Conservation (phyloP, 768 basidiomycete genomes). For the Naganishia randhawae region DNA sequence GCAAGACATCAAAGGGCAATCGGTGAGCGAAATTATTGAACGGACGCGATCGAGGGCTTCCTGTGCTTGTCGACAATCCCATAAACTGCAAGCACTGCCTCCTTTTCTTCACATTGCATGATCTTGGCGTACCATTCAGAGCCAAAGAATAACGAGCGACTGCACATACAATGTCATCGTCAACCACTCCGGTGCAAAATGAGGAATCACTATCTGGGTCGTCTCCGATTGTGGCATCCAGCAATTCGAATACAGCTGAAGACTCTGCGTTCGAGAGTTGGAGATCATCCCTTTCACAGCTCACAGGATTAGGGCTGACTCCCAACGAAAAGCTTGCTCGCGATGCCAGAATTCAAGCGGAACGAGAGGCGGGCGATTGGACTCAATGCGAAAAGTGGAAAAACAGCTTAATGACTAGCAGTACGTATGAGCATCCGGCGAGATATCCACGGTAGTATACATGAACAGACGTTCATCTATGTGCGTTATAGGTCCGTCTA, state of each 20-base stretch:
- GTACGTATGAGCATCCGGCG: constrained; percentile 54
- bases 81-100: neutral
- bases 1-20: neutral
- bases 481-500: constrained; percentile 63
- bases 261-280: constrained; percentile 57
- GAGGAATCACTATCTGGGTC: neutral
- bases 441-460: too few relatives aligned
- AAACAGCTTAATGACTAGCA: constrained; percentile 63
- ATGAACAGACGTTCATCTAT: too few relatives aligned
- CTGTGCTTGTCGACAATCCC: neutral
- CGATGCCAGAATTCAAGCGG: constrained; percentile 43
- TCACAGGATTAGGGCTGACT: constrained; percentile 59
- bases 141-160: too few relatives aligned
- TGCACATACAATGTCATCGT: neutral
- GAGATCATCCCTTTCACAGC: constrained; percentile 55
- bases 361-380: constrained; percentile 52
- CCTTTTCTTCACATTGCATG: too few relatives aligned
- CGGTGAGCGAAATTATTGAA: neutral
- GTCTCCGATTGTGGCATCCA: neutral
- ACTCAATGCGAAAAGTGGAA: constrained; percentile 67
- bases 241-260: neutral
- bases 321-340: constrained; percentile 52
- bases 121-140: too few relatives aligned
- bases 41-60: neutral
- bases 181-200: neutral